Percentiles rank a stretch among this genome's conserved stretches.
phyloP scores from a whole-genome alignment of 129 eudicot species.

The Flaveria robusta region DNA sequence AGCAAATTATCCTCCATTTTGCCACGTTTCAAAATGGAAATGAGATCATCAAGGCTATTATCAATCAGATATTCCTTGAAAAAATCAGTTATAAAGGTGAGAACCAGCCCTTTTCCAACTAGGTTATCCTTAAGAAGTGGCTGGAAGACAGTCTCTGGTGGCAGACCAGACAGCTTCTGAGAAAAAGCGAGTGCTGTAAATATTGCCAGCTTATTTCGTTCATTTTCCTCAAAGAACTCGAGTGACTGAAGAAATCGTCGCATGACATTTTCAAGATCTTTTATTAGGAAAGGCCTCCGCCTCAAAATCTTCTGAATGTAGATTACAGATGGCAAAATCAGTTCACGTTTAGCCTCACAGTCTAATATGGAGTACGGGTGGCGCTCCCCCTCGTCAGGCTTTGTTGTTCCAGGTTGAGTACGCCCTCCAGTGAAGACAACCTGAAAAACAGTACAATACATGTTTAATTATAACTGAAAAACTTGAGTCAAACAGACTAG shows the following conservation, averaged over 20 bases:
- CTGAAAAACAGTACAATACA: conserved; percentile 33
- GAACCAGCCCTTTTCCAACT: conserved; percentile 93
- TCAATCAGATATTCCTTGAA: conserved; percentile 97
- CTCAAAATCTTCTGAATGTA: conserved; percentile 90
- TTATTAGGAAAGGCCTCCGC: conserved; percentile 87
- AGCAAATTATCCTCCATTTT: conserved; percentile 91
- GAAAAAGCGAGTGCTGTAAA: conserved; percentile 98
- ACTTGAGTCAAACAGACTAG: not conserved
- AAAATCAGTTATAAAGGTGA: conserved; percentile 84
- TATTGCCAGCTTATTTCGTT: conserved; percentile 84
- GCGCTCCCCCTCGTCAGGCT: conserved; percentile 98
- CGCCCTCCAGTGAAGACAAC: conserved; percentile 95
- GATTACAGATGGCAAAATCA: conserved; percentile 80
- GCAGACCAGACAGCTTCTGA: conserved; percentile 93
- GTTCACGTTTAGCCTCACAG: conserved; percentile 84
- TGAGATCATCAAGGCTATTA: conserved; percentile 93
- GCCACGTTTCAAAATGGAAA: conserved; percentile 82
- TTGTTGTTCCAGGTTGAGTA: conserved; percentile 95
- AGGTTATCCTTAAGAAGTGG: conserved; percentile 98
- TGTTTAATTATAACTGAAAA: not conserved
- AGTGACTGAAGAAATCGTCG: conserved; percentile 91
- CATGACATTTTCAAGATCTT: conserved; percentile 97
- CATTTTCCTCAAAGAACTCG: conserved; percentile 93
- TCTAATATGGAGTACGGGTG: conserved; percentile 79
- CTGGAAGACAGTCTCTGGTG: conserved; percentile 97